phyloP scores from a whole-genome alignment of 2,329 filamentous ascomycete species.

The Camillea tinctor region DNA sequence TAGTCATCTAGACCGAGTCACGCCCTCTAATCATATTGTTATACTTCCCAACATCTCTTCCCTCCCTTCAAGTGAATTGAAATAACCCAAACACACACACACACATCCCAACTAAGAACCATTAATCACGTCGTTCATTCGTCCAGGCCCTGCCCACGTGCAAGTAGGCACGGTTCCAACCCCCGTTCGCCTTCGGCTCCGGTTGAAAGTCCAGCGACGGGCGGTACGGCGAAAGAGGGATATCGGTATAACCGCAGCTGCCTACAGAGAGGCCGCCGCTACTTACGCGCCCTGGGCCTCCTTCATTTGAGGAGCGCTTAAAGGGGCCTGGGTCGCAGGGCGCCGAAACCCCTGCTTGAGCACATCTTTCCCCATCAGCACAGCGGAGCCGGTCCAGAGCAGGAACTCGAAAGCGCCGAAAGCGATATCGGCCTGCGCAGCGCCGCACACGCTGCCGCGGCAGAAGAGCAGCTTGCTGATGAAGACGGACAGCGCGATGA shows the following conservation, averaged over 20 bases:
- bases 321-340: conserved; percentile 22
- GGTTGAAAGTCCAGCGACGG: conserved; percentile 21
- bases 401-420: conserved; percentile 54
- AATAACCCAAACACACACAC: neutral
- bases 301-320: conserved; percentile 37
- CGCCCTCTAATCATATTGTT: conserved; percentile 5
- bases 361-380: conserved; percentile 46
- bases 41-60: conserved; percentile 5
- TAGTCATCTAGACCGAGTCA: conserved; percentile 32
- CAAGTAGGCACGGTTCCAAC: conserved; percentile 19
- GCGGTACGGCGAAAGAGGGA: conserved; percentile 31
- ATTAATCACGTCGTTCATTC: conserved; percentile 1
- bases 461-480: conserved; percentile 56
- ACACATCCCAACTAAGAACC: neutral
- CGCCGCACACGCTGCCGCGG: conserved; percentile 54
- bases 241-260: conserved; percentile 28
- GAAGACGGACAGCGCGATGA: conserved; percentile 58
- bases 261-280: conserved; percentile 10
- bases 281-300: conserved; percentile 35
- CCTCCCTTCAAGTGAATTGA: conserved; percentile 1
- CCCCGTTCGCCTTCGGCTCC: conserved; percentile 9
- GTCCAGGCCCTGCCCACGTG: conserved; percentile 17
- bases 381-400: conserved; percentile 50
- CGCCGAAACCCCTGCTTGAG: conserved; percentile 41
- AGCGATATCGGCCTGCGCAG: conserved; percentile 53